These are phyloP conservation scores for Geotrichum bryndzae DNA, from an alignment of 1,139 yeast species.

Conservation along the genomic window DNA sequence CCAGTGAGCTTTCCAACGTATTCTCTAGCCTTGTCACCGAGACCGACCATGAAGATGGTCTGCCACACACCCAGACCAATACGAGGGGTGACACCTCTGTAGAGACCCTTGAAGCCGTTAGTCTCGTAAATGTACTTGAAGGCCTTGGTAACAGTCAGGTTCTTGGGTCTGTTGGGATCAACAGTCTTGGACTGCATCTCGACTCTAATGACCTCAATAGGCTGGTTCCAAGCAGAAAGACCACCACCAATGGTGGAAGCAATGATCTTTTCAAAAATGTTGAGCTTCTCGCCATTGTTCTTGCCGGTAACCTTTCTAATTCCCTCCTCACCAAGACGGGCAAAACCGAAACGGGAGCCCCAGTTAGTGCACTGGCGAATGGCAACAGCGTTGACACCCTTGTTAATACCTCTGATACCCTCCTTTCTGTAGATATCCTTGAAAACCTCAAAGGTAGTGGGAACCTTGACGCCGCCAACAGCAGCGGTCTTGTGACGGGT, in stretches of 20 bases:
- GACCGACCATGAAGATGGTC: conserved; percentile 98
- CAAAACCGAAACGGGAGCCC: conserved; percentile 95
- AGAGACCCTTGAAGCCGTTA: conserved; percentile 84
- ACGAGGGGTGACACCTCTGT: conserved; percentile 96
- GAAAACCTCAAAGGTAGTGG: conserved; percentile 80
- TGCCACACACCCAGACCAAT: conserved; percentile 97
- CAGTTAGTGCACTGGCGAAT: conserved; percentile 97
- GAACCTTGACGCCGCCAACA: conserved; percentile 54
- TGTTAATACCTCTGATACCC: conserved; percentile 90
- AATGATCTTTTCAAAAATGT: conserved; percentile 70
- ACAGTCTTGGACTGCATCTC: conserved; percentile 93
- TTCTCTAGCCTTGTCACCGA: conserved; percentile 85
- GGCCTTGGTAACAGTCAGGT: conserved; percentile 73
- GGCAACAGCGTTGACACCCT: conserved; percentile 99
- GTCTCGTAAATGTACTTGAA: conserved; percentile 73
- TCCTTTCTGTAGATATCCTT: conserved; percentile 74
- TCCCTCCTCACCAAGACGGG: conserved; percentile 83
- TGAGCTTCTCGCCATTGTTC: conserved; percentile 49
- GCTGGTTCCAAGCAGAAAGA: conserved; percentile 97
- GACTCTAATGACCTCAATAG: conserved; percentile 92
- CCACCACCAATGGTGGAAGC: conserved; percentile 95
- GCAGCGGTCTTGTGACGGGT: conserved; percentile 80
- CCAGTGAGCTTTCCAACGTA: conserved; percentile 55
- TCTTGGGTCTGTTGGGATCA: conserved; percentile 94
- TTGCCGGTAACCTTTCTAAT: conserved; percentile 63